Conservation (phyloP, 2,329 filamentous ascomycete genomes). For the Diaporthe ilicicola region DNA sequence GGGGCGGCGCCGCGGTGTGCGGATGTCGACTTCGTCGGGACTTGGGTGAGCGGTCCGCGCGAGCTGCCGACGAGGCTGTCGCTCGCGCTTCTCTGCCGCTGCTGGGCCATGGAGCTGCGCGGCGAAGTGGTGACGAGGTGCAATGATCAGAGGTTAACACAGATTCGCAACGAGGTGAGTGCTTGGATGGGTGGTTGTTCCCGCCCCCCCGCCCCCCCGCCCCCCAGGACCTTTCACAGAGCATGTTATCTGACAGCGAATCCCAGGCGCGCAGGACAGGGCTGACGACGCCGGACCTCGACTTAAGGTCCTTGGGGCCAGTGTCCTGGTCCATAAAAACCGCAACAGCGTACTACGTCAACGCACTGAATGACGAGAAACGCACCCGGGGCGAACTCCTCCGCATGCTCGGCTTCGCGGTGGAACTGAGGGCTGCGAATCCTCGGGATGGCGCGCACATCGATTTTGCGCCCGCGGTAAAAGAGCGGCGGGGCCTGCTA, state of each 20-base stretch:
- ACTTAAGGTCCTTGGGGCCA: background rate
- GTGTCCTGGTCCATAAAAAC: background rate
- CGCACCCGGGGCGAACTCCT: background rate
- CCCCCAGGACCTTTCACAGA: background rate
- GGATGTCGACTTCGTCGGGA: background rate
- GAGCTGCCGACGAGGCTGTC: background rate
- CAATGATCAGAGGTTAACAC: background rate
- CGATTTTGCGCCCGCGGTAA: background rate
- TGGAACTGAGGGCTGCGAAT: background rate
- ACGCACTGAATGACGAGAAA: background rate
- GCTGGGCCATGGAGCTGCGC: background rate
- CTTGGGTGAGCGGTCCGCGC: background rate
- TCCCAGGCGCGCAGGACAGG: background rate
- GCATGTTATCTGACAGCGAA: background rate
- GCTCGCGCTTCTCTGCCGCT: background rate
- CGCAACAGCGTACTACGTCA: background rate
- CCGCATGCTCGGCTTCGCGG: constrained; percentile 6
- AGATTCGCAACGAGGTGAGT: background rate
- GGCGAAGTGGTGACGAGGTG: too few species aligned
- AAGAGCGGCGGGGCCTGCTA: background rate
- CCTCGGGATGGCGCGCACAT: too few species aligned
- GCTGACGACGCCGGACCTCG: background rate
- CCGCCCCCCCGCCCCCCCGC: background rate
- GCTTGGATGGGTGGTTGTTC: background rate
- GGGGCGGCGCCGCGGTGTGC: background rate